A percentile compares a stretch with the other conserved stretches of the same genome.
Conservation (phyloP, 805 yeast species). For the Myxozyma monticola region DNA sequence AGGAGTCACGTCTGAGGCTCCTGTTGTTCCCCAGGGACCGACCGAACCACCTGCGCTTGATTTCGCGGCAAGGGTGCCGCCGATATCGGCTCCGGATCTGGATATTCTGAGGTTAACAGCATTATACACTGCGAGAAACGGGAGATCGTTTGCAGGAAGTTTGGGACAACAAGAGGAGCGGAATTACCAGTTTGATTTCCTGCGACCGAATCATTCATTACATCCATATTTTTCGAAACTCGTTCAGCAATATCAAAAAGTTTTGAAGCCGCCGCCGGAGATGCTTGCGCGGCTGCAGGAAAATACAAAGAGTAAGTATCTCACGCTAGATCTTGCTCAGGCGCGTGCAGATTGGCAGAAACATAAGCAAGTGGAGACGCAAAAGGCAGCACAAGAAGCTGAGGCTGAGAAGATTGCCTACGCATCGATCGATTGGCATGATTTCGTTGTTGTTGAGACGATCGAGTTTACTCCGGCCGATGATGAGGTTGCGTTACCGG, state of each 20-base stretch:
- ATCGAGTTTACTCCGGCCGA: conserved; percentile 65
- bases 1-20: neutral
- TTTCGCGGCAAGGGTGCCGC: conserved; percentile 39
- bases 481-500: conserved; percentile 52
- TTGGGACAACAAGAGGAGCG: conserved; percentile 40
- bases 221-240: conserved; percentile 51
- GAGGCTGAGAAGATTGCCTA: conserved; percentile 48
- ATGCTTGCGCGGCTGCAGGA: conserved; percentile 32
- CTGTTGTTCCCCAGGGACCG: conserved; percentile 21
- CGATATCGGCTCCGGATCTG: conserved; percentile 61
- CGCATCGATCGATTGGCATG: conserved; percentile 86
- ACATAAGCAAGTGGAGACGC: conserved; percentile 40
- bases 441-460: conserved; percentile 69
- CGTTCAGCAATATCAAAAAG: conserved; percentile 55
- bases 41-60: conserved; percentile 36
- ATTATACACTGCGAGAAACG: conserved; percentile 61
- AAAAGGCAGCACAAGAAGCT: conserved; percentile 41
- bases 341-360: conserved; percentile 57
- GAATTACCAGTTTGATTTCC: conserved; percentile 66
- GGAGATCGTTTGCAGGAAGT: conserved; percentile 46
- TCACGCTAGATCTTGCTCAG: conserved; percentile 50
- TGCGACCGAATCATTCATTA: conserved; percentile 60
- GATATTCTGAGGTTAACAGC: conserved; percentile 75
- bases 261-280: conserved; percentile 37
- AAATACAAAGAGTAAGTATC: conserved; percentile 39